Evolutionary conservation across 148 eudicot species (phyloP), one percentile per base, ranked within the genome.

Genomic region (Nyssa sinensis): DNA sequence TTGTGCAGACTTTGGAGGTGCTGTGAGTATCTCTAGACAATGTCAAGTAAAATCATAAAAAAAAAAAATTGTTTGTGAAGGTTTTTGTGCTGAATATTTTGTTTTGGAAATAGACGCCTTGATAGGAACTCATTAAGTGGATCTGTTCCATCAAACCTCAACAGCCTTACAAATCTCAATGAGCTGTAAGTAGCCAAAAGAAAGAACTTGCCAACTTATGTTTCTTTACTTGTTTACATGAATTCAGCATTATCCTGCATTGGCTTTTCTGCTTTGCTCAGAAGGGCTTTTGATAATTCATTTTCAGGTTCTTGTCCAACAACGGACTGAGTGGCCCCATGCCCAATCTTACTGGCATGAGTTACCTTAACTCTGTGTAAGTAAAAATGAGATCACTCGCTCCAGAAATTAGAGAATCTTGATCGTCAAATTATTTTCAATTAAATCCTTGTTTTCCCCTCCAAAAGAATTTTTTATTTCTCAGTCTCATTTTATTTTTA

Each of bases 61-160:
- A 33, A 24, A 14, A 16, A 63, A 64, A 19, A 7, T 51, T 31
- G 10, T n/a, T n/a, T 3, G 19, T 21, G n/a, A 16, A 55, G 28
- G n/a, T 32, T 62, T 14, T 39, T 70, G 29, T 9, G 33, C 0
- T 67, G 37, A 58, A 25, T 19, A 31, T 25, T 62, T 39, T 71
- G 29, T 24, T 16, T 30, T 68, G 69, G 31, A 55, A 27, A 59
- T 88, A 93, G 98, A 60, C 94, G 93, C 30, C 88, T 93, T 6
- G 98, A 91, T 69, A 73, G 82, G 73, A 93, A 93, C 72, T 82
- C 69, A 3, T 77, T 89, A 5, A 85, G 69, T 71, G 96, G 97
- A 39, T 14, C 83, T 66, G 83, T 89, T 25, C 93, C 91, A 17
- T 47, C 81, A 64, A 85, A 81, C 72, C 60, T 91, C 80, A 80